Conservation (phyloP, 139 green algal species). For the Deuterostichococcus epilithicus region DNA sequence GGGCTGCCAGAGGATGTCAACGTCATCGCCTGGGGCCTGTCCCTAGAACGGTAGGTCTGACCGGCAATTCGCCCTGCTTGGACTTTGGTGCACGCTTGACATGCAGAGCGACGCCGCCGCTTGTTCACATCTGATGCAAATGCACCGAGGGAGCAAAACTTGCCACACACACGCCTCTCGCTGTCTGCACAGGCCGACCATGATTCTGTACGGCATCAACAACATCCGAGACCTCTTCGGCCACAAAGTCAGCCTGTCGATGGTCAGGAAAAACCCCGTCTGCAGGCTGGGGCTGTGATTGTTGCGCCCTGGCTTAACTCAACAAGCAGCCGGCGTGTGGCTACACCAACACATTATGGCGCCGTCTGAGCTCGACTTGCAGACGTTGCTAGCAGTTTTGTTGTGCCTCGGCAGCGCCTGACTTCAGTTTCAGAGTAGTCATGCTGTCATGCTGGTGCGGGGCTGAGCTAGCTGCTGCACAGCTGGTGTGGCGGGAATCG, state of each 20-base stretch:
- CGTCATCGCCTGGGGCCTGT: conserved; percentile 98
- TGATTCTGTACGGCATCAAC: conserved; percentile 98
- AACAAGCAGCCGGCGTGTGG: no score
- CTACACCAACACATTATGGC: no score
- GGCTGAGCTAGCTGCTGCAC: no score
- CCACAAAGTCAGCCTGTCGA: conserved; percentile 86
- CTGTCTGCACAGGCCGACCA: conserved; percentile 77
- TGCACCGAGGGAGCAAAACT: neutral
- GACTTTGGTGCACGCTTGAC: neutral
- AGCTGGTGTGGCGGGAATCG: no score
- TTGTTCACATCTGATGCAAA: neutral
- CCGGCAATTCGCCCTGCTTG: neutral
- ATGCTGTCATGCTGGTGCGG: no score
- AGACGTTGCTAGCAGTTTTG: no score
- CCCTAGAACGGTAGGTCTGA: conserved; percentile 51
- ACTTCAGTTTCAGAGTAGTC: no score
- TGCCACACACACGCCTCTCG: neutral
- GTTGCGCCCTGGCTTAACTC: no score
- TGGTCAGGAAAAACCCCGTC: conserved; percentile 92
- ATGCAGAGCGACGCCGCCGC: neutral
- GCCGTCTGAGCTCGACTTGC: no score
- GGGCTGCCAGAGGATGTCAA: conserved; percentile 93
- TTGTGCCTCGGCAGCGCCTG: no score
- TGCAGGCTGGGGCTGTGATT: conserved; percentile 83
- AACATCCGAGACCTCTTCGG: conserved; percentile 99